These are phyloP conservation scores for Alternaria hordeiaustralica DNA, from an alignment of 2,329 filamentous ascomycete genomes.

Conservation along the genomic window DNA sequence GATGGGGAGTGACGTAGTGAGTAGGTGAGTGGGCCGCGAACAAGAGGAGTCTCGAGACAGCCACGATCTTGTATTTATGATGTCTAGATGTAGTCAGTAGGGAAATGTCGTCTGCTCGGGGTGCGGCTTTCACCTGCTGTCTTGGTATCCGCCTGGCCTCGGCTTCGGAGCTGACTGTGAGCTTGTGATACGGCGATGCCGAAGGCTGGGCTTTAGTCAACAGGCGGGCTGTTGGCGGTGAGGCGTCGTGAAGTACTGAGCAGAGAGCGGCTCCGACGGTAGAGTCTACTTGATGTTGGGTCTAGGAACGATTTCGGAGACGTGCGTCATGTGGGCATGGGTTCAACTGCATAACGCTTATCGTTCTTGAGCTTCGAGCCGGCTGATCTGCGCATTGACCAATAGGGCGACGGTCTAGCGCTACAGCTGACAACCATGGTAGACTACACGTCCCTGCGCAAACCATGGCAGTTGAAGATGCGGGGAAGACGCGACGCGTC, in stretches of 20 bases:
- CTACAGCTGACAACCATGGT: neutral
- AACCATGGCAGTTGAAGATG: neutral
- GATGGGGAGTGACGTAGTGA: conserved; percentile 30
- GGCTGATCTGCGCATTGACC: conserved; percentile 29
- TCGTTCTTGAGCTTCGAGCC: neutral
- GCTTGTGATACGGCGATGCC: conserved; percentile 43
- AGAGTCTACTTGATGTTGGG: conserved; percentile 21
- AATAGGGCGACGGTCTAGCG: conserved; percentile 15
- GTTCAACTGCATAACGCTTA: conserved; percentile 17
- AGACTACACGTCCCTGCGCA: neutral
- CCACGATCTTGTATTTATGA: conserved; percentile 32
- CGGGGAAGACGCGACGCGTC: neutral
- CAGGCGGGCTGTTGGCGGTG: conserved; percentile 21
- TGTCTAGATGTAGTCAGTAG: conserved; percentile 13
- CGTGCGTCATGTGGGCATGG: conserved; percentile 7
- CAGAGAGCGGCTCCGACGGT: neutral
- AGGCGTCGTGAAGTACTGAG: conserved; percentile 1
- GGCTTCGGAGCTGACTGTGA: conserved; percentile 20
- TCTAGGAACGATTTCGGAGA: conserved; percentile 4
- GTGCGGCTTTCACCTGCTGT: conserved; percentile 30
- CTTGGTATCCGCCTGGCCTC: conserved; percentile 32
- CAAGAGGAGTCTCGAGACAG: conserved; percentile 21
- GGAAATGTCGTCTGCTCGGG: conserved; percentile 24
- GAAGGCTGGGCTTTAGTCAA: conserved; percentile 17
- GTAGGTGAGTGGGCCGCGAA: conserved; percentile 16